A percentile compares a stretch with the other conserved stretches of the same genome.
Evolutionary conservation across 108 stramenopile species (phyloP).

Genomic region (Stephanodiscus triporus): DNA sequence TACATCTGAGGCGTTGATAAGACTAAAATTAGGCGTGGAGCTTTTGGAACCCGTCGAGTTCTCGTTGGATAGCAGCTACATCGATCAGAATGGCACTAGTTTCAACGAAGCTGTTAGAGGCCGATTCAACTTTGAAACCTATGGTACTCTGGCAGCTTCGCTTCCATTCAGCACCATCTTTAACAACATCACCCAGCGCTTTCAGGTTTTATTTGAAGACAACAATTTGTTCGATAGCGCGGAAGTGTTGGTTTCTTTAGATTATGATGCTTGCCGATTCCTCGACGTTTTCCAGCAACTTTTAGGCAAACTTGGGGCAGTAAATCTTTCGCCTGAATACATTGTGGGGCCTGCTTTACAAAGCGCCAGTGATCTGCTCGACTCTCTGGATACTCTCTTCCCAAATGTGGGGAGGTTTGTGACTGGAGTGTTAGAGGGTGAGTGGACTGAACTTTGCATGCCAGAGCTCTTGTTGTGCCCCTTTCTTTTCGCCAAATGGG

Average conservation of each 20-base stretch:
- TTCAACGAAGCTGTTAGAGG: constrained; percentile 1
- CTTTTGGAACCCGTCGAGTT: constrained; percentile 11
- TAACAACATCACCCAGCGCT: constrained; percentile 4
- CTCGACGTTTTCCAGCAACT: constrained; percentile 13
- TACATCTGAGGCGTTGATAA: background rate
- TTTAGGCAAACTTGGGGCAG: constrained; percentile 18
- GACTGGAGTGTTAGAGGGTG: constrained; percentile 28
- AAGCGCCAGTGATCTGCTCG: background rate
- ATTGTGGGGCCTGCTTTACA: constrained; percentile 14
- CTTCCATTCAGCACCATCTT: constrained; percentile 14
- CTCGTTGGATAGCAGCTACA: background rate
- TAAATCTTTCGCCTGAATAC: constrained; percentile 19
- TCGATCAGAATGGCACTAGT: background rate
- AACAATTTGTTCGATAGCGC: constrained; percentile 20
- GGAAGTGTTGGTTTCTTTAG: constrained; percentile 13
- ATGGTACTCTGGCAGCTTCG: constrained; percentile 6
- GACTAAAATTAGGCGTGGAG: constrained; percentile 9
- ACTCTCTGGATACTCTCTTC: constrained; percentile 18
- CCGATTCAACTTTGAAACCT: constrained; percentile 8
- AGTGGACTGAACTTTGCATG: background rate
- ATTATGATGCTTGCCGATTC: constrained; percentile 26
- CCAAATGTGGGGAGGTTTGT: constrained; percentile 18
- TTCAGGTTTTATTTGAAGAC: constrained; percentile 21
- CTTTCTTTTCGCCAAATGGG: background rate
- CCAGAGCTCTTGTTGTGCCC: background rate